Evolutionary conservation across 169 alveolate genomes (phyloP).

Genomic region (Plasmodium yoelii): DNA sequence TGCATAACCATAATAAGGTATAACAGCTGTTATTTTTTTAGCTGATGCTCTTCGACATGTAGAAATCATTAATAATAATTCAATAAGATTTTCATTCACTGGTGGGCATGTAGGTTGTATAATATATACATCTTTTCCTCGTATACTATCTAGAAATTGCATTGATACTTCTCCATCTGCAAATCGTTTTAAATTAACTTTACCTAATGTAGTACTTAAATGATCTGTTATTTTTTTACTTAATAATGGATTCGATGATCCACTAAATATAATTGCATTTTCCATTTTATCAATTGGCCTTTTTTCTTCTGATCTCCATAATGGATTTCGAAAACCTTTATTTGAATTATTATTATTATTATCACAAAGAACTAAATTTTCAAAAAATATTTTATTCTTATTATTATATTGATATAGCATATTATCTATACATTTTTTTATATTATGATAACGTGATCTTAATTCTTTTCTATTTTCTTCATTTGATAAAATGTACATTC

Average conservation of each 20-base stretch:
- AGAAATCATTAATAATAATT: conserved; percentile 94
- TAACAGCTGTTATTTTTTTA: conserved; percentile 94
- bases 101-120: conserved; percentile 98
- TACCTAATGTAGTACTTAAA: conserved; percentile 86
- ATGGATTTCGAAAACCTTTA: conserved; percentile 46
- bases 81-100: conserved; percentile 95
- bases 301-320: conserved; percentile 78
- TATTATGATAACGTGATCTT: not conserved
- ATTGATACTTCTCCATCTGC: conserved; percentile 97
- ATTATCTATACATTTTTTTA: conserved; percentile 17
- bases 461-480: conserved; percentile 62
- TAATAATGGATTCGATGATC: conserved; percentile 77
- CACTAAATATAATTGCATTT: conserved; percentile 78
- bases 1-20: conserved; percentile 98
- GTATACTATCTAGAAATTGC: conserved; percentile 90
- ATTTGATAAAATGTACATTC: conserved; percentile 7
- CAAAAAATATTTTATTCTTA: not conserved
- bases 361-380: not conserved
- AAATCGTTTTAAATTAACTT: conserved; percentile 85
- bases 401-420: not conserved
- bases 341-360: conserved; percentile 11
- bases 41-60: conserved; percentile 97
- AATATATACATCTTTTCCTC: conserved; percentile 94
- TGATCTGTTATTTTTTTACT: conserved; percentile 77
- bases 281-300: conserved; percentile 77